phyloP scores from a whole-genome alignment of 352 stramenopile genomes.

The Lagenidium giganteum region DNA sequence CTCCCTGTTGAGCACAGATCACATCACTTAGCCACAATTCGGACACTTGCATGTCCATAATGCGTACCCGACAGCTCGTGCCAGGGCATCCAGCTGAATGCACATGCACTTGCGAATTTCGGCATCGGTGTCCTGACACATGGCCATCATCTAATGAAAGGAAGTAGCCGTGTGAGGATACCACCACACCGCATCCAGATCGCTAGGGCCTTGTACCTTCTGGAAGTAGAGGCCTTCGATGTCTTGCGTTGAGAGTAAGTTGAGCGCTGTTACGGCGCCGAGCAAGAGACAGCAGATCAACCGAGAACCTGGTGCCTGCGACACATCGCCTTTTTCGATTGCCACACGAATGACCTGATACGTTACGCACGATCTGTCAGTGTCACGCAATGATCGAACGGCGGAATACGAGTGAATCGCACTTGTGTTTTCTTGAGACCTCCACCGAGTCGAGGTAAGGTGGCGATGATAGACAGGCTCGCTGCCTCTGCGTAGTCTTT shows the following conservation, averaged over 20 bases:
- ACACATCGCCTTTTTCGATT: slow-evolving; percentile 82
- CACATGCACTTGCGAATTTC: slow-evolving; percentile 83
- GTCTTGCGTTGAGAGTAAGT: slow-evolving; percentile 55
- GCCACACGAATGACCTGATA: slow-evolving; percentile 71
- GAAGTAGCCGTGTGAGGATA: too few species aligned
- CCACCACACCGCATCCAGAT: too few species aligned
- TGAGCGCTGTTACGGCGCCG: slow-evolving; percentile 65
- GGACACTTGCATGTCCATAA: not conserved
- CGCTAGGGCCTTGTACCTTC: too few species aligned
- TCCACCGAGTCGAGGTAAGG: slow-evolving; percentile 46
- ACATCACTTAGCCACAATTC: not conserved
- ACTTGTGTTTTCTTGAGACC: slow-evolving; percentile 77
- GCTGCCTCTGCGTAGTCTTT: slow-evolving; percentile 72
- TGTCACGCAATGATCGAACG: too few species aligned
- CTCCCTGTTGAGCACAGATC: slow-evolving; percentile 24
- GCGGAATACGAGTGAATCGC: too few species aligned
- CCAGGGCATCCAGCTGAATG: slow-evolving; percentile 71
- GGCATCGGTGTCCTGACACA: slow-evolving; percentile 81
- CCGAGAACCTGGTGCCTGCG: slow-evolving; percentile 65
- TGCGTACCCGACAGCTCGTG: slow-evolving; percentile 56
- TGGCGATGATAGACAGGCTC: slow-evolving; percentile 50
- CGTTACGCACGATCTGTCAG: not conserved
- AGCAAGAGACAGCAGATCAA: slow-evolving; percentile 76
- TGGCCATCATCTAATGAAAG: slow-evolving; percentile 61
- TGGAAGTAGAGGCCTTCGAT: slow-evolving; percentile 81